phyloP scores from a whole-genome alignment of 208 protist genomes.

The Wallacemonas collosoma region DNA sequence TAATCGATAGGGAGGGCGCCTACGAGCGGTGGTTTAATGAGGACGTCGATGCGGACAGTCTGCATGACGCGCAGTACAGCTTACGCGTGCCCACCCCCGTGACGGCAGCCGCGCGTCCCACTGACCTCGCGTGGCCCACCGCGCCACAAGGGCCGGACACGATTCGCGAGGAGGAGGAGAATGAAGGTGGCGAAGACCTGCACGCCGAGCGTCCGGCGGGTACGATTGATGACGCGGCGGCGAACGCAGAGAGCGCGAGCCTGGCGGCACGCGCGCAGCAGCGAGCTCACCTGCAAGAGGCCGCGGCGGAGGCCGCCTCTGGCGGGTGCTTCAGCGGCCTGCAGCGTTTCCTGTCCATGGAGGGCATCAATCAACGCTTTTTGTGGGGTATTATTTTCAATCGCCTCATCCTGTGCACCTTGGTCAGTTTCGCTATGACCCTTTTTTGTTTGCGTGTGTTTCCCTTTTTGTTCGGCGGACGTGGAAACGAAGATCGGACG shows the following conservation, averaged over 20 bases:
- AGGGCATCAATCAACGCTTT: slow-evolving; percentile 48
- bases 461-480: slow-evolving; percentile 63
- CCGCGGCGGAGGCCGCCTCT: not conserved
- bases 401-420: slow-evolving; percentile 62
- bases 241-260: not conserved
- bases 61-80: slow-evolving; percentile 25
- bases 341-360: slow-evolving; percentile 35
- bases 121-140: no score
- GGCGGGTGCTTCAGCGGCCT: slow-evolving; percentile 17
- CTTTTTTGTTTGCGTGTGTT: slow-evolving; percentile 34
- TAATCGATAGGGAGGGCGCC: slow-evolving; percentile 30
- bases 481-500: slow-evolving; percentile 41
- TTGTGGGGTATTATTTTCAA: slow-evolving; percentile 61
- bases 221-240: not conserved
- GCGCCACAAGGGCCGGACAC: slow-evolving; percentile 15
- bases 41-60: slow-evolving; percentile 26
- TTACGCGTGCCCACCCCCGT: slow-evolving; percentile 35
- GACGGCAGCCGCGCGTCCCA: no score
- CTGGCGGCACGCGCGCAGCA: not conserved
- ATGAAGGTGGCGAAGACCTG: not conserved
- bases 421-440: slow-evolving; percentile 51
- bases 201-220: not conserved
- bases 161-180: not conserved
- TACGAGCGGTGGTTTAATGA: slow-evolving; percentile 40
- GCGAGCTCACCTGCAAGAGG: not conserved